phyloP scores from a whole-genome alignment of 805 yeast genomes.

The Candida saitoana region DNA sequence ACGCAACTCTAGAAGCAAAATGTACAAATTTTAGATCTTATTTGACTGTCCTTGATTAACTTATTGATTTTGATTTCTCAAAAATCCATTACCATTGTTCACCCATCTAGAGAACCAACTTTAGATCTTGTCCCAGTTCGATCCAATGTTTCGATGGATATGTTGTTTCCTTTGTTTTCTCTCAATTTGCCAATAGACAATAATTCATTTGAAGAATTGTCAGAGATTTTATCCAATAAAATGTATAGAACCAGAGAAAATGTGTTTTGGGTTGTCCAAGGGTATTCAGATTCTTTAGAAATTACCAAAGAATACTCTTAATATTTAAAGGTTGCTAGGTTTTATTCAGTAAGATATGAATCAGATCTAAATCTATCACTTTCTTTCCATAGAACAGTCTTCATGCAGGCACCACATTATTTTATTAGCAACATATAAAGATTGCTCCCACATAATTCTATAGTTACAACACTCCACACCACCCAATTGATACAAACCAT shows the following conservation, averaged over 20 bases:
- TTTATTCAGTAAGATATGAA: too few relatives aligned
- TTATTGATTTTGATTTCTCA: not conserved
- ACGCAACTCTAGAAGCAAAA: not conserved
- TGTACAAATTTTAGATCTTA: not conserved
- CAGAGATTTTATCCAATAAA: not conserved
- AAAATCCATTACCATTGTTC: not conserved
- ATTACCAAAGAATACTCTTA: too few relatives aligned
- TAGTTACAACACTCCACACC: not conserved
- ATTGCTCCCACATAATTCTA: not conserved
- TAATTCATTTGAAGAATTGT: not conserved
- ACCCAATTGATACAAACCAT: constrained; percentile 20
- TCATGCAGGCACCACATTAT: too few relatives aligned
- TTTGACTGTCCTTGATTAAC: too few relatives aligned
- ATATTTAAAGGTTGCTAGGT: too few relatives aligned
- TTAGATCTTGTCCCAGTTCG: not conserved
- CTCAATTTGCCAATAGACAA: not conserved
- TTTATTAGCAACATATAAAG: not conserved
- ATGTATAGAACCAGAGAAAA: not conserved
- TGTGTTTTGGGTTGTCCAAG: not conserved
- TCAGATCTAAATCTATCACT: too few relatives aligned
- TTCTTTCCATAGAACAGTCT: too few relatives aligned
- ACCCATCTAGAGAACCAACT: not conserved
- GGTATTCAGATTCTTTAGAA: not conserved
- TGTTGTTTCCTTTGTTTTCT: not conserved
- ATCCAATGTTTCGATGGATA: not conserved